These are phyloP conservation scores for Golubevia sp. DNA, from an alignment of 1,284 basidiomycete genomes.

Conservation along the genomic window DNA sequence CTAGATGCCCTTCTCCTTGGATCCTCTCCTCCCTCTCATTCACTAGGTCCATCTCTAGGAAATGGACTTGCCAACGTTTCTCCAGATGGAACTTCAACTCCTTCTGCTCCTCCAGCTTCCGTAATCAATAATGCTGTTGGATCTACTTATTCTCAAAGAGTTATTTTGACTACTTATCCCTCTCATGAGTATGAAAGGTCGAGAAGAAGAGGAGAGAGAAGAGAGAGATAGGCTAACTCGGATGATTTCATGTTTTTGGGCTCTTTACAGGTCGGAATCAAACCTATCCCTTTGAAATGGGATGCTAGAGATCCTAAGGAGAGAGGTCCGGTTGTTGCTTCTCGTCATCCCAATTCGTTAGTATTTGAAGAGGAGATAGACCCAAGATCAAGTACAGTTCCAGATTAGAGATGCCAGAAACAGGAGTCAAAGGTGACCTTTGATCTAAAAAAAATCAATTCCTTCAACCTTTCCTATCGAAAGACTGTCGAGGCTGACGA, in stretches of 20 bases:
- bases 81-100: slow-evolving; percentile 31
- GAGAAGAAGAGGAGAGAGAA: too few species aligned
- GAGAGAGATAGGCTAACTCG: too few species aligned
- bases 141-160: slow-evolving; percentile 22
- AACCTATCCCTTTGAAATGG: slow-evolving; percentile 80
- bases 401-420: too few species aligned
- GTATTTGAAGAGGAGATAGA: too few species aligned
- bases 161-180: slow-evolving; percentile 50
- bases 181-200: too few species aligned
- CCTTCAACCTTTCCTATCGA: too few species aligned
- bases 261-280: slow-evolving; percentile 70
- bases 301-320: slow-evolving; percentile 71
- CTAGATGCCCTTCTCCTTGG: slow-evolving; percentile 13
- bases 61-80: slow-evolving; percentile 11
- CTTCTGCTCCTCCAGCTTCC: slow-evolving; percentile 36
- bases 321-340: slow-evolving; percentile 87
- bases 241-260: too few species aligned
- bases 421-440: too few species aligned
- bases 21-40: slow-evolving; percentile 35
- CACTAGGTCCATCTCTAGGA: slow-evolving; percentile 33
- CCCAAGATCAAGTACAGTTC: too few species aligned
- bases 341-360: slow-evolving; percentile 75
- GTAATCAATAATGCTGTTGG: slow-evolving; percentile 17
- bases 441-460: too few species aligned
- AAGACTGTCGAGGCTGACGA: background rate